Conservation (phyloP, 1,284 basidiomycete species). For the Macrocystidia cucumis region DNA sequence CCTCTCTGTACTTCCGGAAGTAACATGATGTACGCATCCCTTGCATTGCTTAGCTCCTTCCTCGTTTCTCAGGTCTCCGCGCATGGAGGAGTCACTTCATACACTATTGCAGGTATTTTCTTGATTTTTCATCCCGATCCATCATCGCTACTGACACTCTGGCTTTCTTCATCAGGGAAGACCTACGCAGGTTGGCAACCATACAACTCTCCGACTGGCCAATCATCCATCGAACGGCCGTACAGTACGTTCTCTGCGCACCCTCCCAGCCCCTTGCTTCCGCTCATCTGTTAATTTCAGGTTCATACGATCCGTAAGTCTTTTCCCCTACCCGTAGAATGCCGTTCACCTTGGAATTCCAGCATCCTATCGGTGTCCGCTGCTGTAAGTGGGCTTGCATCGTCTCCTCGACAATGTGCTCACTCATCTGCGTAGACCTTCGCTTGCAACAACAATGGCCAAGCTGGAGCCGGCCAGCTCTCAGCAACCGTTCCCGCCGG, state of each 20-base stretch:
- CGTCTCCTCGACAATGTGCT: constrained; percentile 12
- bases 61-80: constrained; percentile 21
- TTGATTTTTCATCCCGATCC: neutral
- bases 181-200: constrained; percentile 22
- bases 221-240: constrained; percentile 22
- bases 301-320: constrained; percentile 21
- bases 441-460: constrained; percentile 26
- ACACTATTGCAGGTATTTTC: constrained; percentile 23
- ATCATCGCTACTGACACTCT: neutral
- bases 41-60: constrained; percentile 17
- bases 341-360: too few species aligned
- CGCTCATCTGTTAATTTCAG: constrained; percentile 10
- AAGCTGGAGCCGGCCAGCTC: constrained; percentile 21
- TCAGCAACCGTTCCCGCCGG: constrained; percentile 31
- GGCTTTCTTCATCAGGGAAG: constrained; percentile 9
- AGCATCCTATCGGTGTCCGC: too few species aligned
- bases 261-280: neutral
- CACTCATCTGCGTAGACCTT: constrained; percentile 11
- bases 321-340: too few species aligned
- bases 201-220: constrained; percentile 23
- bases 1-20: too few species aligned
- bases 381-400: neutral
- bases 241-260: constrained; percentile 17
- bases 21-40: constrained; percentile 7
- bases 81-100: constrained; percentile 26